A percentile compares a stretch with the other conserved stretches of the same genome.
phyloP scores from a whole-genome alignment of 2,329 filamentous ascomycete genomes.

The Fusarium sp. region DNA sequence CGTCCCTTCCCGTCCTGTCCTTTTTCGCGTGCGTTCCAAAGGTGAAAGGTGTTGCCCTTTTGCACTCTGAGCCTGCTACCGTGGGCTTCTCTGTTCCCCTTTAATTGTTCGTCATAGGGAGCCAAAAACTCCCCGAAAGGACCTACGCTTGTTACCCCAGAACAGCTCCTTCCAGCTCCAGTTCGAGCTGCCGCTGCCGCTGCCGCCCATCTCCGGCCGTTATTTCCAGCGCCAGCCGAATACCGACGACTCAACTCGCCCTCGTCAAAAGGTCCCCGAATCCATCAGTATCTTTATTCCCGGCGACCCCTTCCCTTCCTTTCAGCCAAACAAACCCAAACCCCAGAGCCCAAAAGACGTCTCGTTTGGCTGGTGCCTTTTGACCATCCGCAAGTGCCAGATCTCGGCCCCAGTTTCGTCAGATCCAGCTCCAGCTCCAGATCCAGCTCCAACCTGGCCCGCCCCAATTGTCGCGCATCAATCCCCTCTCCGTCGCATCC shows the following conservation, averaged over 20 bases:
- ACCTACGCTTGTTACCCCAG: not conserved
- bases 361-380: constrained; percentile 9
- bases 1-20: not conserved
- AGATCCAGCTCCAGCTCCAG: constrained; percentile 8
- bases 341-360: constrained; percentile 9
- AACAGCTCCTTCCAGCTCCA: not conserved
- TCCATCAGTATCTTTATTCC: constrained; percentile 21
- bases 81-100: not conserved
- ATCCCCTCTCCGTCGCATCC: constrained; percentile 12
- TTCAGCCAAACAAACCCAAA: constrained; percentile 18
- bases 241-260: constrained; percentile 29
- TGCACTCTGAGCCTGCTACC: not conserved
- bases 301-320: constrained; percentile 15
- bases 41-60: constrained; percentile 12
- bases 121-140: not conserved
- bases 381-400: constrained; percentile 17
- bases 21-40: not conserved
- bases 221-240: constrained; percentile 49
- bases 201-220: constrained; percentile 37
- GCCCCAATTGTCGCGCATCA: constrained; percentile 21
- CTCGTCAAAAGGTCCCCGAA: constrained; percentile 2
- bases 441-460: not conserved
- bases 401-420: constrained; percentile 30
- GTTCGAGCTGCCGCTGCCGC: constrained; percentile 23
- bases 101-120: not conserved